Evolutionary conservation across 2,329 filamentous ascomycete genomes (phyloP).

Genomic region (Fusarium sp.): DNA sequence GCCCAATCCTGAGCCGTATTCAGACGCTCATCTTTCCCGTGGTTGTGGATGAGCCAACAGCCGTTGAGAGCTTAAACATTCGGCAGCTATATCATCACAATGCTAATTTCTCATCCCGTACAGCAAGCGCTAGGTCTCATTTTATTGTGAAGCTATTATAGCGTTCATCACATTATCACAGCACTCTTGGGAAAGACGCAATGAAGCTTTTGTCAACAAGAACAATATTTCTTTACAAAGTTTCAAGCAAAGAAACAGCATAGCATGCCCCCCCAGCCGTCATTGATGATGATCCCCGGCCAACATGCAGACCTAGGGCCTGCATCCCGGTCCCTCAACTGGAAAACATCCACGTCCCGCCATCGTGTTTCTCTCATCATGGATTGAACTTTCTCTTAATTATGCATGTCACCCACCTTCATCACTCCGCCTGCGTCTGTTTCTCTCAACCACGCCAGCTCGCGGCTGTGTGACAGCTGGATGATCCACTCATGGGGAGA

Average conservation of each 20-base stretch:
- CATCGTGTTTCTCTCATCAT: slow-evolving; percentile 28
- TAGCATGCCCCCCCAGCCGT: slow-evolving; percentile 24
- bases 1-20: slow-evolving; percentile 40
- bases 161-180: not conserved
- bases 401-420: slow-evolving; percentile 46
- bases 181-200: not conserved
- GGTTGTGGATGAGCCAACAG: slow-evolving; percentile 39
- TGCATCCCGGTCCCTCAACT: slow-evolving; percentile 14
- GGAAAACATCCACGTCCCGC: slow-evolving; percentile 27
- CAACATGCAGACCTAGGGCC: slow-evolving; percentile 13
- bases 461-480: slow-evolving; percentile 45
- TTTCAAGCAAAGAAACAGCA: slow-evolving; percentile 19
- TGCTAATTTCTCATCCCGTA: slow-evolving; percentile 24
- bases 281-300: slow-evolving; percentile 3
- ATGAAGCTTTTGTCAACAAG: not conserved
- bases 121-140: slow-evolving; percentile 13
- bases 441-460: slow-evolving; percentile 36
- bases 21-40: slow-evolving; percentile 43
- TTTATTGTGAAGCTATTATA: not conserved
- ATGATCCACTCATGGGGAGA: slow-evolving; percentile 43
- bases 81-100: slow-evolving; percentile 35
- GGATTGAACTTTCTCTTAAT: slow-evolving; percentile 16
- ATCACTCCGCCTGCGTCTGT: slow-evolving; percentile 37
- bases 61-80: slow-evolving; percentile 23
- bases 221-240: not conserved